phyloP scores from a whole-genome alignment of 2,329 filamentous ascomycete genomes.

The Sporothrix pseudoabietina region DNA sequence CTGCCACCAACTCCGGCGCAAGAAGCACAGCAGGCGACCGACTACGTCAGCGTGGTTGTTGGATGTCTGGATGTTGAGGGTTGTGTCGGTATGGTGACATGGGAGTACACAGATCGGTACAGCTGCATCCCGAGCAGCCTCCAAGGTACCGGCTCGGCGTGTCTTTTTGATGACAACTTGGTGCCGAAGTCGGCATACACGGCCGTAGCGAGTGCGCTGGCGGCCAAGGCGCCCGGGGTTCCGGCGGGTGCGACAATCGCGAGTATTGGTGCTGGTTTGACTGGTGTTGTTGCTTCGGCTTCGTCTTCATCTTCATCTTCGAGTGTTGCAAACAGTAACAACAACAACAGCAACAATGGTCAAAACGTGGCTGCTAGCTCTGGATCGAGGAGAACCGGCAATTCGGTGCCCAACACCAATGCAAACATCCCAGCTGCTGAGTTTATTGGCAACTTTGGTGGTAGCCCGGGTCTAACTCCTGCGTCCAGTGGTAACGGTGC shows the following conservation, averaged over 20 bases:
- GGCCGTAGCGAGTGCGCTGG: slow-evolving; percentile 40
- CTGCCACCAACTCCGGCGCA: slow-evolving; percentile 49
- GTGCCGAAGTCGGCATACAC: slow-evolving; percentile 48
- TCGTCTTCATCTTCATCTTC: neutral
- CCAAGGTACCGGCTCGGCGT: slow-evolving; percentile 46
- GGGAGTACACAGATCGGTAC: slow-evolving; percentile 47
- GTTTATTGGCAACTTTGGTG: slow-evolving; percentile 26
- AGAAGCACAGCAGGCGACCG: slow-evolving; percentile 54
- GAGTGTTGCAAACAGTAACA: neutral
- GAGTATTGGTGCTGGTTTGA: slow-evolving; percentile 15
- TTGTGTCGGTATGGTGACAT: slow-evolving; percentile 51
- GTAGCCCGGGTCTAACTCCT: slow-evolving; percentile 3
- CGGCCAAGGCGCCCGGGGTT: slow-evolving; percentile 24
- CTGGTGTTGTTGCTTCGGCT: neutral
- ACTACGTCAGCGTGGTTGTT: slow-evolving; percentile 48
- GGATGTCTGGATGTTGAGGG: slow-evolving; percentile 44
- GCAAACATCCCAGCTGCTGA: neutral
- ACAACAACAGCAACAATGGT: slow-evolving; percentile 7
- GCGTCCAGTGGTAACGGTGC: neutral
- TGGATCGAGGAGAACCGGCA: neutral
- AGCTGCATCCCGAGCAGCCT: slow-evolving; percentile 44
- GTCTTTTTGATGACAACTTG: slow-evolving; percentile 45
- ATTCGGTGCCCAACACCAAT: neutral
- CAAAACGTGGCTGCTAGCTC: neutral
- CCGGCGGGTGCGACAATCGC: slow-evolving; percentile 22